Evolutionary conservation across 129 eudicot genomes (phyloP), one percentile per base, ranked within the genome.

Genomic region (Heracleum sosnowskyi): DNA sequence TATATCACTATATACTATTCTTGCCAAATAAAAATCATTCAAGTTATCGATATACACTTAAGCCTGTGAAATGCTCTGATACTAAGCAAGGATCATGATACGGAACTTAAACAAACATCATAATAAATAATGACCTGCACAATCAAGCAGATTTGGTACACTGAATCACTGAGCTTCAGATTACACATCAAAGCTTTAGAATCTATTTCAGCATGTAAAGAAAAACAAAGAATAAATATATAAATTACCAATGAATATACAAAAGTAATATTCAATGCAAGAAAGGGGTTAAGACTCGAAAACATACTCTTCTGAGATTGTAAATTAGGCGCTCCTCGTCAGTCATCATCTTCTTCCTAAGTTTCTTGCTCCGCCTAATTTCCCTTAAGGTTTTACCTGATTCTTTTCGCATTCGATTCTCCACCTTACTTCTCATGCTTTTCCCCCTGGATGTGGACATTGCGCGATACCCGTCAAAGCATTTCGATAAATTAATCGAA

Each of bases 341-440:
- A 9, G 99, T 92, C 99, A 96, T 96, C 82, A 94, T 76, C 78
- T 96, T 96, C 84, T 88, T 88, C 84, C 84, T 88, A 80, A 96
- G 75, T 83, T 89, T 92, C 78, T 92, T 86, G 5, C 97, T 93
- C 64, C 92, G 83, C 45, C 97, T 79, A 74, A 96, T 85, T 82
- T 96, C 96, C 75, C 92, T 91, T 39, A 87, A 83, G 74, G 96
- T 91, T 86, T 90, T 96, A 11, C 99, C 95, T 10, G 97, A 87
- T 85, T 96, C 99, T 73, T 85, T 90, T 80, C 84, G 90, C 96
- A 95, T 95, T 81, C 99, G 79, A 75, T 75, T 73, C 89, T 90
- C 99, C 83, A 95, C 99, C 83, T 85, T 95, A 79, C 98, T 95
- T 81, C 98, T 95, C 97, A 95, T 95, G 53, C 92, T 90, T 89